These are phyloP conservation scores for Colletotrichum agaves DNA, from an alignment of 2,329 filamentous ascomycete species.

Conservation along the genomic window DNA sequence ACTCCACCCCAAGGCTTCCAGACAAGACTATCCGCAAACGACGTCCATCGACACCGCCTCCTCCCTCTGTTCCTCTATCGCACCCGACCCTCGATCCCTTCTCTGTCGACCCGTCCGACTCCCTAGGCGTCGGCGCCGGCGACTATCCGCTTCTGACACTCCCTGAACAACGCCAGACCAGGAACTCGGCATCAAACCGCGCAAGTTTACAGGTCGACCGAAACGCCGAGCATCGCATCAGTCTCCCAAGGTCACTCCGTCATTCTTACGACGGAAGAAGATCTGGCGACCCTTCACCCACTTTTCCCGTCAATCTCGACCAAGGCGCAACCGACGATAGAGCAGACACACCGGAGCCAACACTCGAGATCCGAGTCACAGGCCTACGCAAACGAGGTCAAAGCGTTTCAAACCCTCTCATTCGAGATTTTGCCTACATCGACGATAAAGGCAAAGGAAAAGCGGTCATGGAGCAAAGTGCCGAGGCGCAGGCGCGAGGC, in stretches of 20 bases:
- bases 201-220: conserved; percentile 64
- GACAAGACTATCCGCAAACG: conserved; percentile 50
- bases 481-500: conserved; percentile 48
- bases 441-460: conserved; percentile 65
- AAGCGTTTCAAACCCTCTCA: conserved; percentile 42
- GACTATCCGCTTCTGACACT: conserved; percentile 64
- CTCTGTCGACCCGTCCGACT: conserved; percentile 50
- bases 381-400: conserved; percentile 44
- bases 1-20: conserved; percentile 63
- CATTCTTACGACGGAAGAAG: conserved; percentile 64
- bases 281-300: conserved; percentile 46
- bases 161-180: conserved; percentile 60
- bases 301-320: conserved; percentile 36
- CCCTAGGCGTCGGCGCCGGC: conserved; percentile 52
- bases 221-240: conserved; percentile 60
- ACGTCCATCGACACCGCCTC: conserved; percentile 64
- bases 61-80: conserved; percentile 61
- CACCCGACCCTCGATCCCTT: conserved; percentile 55
- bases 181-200: conserved; percentile 55
- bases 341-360: conserved; percentile 29
- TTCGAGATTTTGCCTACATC: conserved; percentile 37
- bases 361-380: conserved; percentile 35
- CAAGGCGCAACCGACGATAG: conserved; percentile 29
- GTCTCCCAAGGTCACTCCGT: conserved; percentile 64
- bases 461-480: conserved; percentile 56